These are phyloP conservation scores for Spinacia oleracea DNA, from an alignment of 179 eudicot species.

Conservation along the genomic window DNA sequence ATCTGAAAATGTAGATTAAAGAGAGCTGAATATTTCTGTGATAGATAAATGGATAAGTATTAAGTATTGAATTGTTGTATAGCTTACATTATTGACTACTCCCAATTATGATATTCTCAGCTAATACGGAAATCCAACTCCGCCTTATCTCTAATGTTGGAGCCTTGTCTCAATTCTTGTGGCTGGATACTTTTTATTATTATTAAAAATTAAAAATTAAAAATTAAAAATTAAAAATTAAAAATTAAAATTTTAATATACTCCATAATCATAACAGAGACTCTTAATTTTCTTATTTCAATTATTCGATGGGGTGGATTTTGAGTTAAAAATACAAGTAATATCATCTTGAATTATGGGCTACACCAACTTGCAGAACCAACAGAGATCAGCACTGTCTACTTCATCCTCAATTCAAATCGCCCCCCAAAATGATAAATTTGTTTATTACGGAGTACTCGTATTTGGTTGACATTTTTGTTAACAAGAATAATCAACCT, in stretches of 20 bases:
- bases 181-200: not conserved
- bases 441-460: too few relatives aligned
- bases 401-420: not conserved
- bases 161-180: conserved; percentile 20
- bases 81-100: conserved; percentile 4
- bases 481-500: too few relatives aligned
- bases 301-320: not conserved
- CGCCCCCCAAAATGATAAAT: not conserved
- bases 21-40: conserved; percentile 28
- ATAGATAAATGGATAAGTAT: conserved; percentile 11
- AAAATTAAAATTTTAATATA: too few relatives aligned
- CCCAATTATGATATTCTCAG: conserved; percentile 24
- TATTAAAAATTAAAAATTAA: too few relatives aligned
- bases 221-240: too few relatives aligned
- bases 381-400: not conserved
- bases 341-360: not conserved
- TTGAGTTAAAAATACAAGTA: not conserved
- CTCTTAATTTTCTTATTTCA: not conserved
- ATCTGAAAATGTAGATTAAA: conserved; percentile 46
- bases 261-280: not conserved
- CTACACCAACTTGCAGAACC: not conserved
- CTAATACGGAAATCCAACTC: conserved; percentile 19
- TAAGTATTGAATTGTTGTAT: not conserved
- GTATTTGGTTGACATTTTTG: too few relatives aligned
- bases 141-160: conserved; percentile 37